Conservation (phyloP, 2,329 filamentous ascomycete species). For the Orbilia oligospora region DNA sequence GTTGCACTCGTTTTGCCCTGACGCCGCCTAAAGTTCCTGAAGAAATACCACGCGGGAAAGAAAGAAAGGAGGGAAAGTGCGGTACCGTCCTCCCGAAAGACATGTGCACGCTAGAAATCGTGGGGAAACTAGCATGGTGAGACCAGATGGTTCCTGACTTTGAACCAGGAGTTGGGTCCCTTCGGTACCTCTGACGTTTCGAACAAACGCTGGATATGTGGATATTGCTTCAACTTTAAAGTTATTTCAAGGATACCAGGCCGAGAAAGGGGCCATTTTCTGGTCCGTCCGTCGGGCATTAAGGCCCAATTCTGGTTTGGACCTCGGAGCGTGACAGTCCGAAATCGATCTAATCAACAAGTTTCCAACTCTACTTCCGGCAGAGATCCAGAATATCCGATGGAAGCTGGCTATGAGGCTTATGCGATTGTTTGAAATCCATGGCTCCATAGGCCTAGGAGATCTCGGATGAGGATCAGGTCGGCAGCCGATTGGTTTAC, state of each 20-base stretch:
- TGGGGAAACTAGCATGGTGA: constrained; percentile 19
- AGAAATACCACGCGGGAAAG: not conserved
- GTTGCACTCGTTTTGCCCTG: constrained; percentile 39
- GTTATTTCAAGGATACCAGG: constrained; percentile 9
- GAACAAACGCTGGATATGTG: constrained; percentile 17
- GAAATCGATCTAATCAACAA: constrained; percentile 13
- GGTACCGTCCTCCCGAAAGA: constrained; percentile 31
- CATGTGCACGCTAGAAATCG: constrained; percentile 12
- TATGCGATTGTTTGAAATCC: constrained; percentile 29
- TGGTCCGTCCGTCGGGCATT: constrained; percentile 52
- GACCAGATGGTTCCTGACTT: constrained; percentile 3
- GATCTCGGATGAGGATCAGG: not conserved
- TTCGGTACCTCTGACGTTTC: constrained; percentile 38
- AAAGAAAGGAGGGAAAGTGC: not conserved
- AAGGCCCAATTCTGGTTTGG: constrained; percentile 4
- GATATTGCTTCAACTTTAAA: constrained; percentile 23
- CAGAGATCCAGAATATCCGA: constrained; percentile 47
- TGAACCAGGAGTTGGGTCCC: not conserved
- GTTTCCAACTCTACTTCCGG: constrained; percentile 21
- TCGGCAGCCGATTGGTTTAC: constrained; percentile 36
- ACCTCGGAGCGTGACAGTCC: constrained; percentile 38
- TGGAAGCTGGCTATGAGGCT: constrained; percentile 8
- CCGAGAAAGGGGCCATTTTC: constrained; percentile 24
- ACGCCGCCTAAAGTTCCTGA: constrained; percentile 21
- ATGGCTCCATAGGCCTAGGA: not conserved